These are phyloP conservation scores for Pseudocercospora fuligena DNA, from an alignment of 2,329 filamentous ascomycete species.

Conservation along the genomic window DNA sequence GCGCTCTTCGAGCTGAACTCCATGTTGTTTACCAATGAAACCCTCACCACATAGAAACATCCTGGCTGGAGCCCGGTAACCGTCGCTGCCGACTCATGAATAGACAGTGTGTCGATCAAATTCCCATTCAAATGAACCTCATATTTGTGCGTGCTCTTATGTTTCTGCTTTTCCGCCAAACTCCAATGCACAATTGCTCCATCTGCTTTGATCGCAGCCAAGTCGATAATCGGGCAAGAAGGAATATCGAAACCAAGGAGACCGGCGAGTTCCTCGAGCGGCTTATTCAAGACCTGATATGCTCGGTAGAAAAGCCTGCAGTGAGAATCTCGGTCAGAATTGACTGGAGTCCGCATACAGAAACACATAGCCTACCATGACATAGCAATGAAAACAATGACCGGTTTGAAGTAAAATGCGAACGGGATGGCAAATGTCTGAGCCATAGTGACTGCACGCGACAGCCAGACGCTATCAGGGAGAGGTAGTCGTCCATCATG, in stretches of 20 bases:
- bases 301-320: conserved; percentile 73
- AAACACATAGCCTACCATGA: conserved; percentile 24
- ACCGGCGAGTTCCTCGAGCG: conserved; percentile 86
- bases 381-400: conserved; percentile 30
- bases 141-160: conserved; percentile 76
- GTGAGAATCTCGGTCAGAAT: background rate
- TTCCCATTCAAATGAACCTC: conserved; percentile 87
- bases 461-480: conserved; percentile 20
- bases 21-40: conserved; percentile 86
- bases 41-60: conserved; percentile 90
- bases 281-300: conserved; percentile 86
- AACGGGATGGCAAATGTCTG: conserved; percentile 25
- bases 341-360: background rate
- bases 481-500: conserved; percentile 19
- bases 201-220: conserved; percentile 85
- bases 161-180: conserved; percentile 41
- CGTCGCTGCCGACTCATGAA: conserved; percentile 83
- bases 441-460: conserved; percentile 20
- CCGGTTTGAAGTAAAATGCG: conserved; percentile 32
- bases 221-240: conserved; percentile 82
- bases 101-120: conserved; percentile 80
- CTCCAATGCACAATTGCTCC: conserved; percentile 93
- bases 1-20: conserved; percentile 91
- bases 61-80: conserved; percentile 85
- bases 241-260: conserved; percentile 88